These are phyloP conservation scores for Skeletonema grethae DNA, from an alignment of 108 stramenopile species.

Conservation along the genomic window DNA sequence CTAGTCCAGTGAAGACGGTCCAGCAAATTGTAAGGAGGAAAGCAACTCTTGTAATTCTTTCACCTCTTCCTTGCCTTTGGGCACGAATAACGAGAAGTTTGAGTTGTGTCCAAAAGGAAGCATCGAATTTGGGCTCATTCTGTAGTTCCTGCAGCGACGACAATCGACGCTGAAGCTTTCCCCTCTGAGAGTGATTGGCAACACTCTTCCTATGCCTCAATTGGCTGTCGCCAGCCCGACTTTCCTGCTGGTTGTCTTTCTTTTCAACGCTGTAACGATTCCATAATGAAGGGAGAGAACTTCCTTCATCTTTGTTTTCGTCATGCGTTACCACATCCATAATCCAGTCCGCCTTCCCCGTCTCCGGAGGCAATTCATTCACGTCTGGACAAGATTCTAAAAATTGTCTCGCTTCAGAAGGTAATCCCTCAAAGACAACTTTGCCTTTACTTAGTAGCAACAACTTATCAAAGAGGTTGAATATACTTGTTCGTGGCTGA, in stretches of 20 bases:
- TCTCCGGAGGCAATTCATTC: conserved; percentile 58
- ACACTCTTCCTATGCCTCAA: not conserved
- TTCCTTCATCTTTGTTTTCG: conserved; percentile 36
- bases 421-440: conserved; percentile 62
- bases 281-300: conserved; percentile 12
- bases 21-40: conserved; percentile 54
- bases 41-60: conserved; percentile 59
- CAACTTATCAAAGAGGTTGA: conserved; percentile 77
- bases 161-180: conserved; percentile 17
- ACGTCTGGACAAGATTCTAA: conserved; percentile 60
- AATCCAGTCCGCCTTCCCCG: conserved; percentile 85
- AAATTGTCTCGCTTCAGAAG: conserved; percentile 48
- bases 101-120: conserved; percentile 56
- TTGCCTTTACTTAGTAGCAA: conserved; percentile 75
- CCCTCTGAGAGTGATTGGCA: not conserved
- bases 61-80: conserved; percentile 70
- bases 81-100: conserved; percentile 55
- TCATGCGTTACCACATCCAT: conserved; percentile 75
- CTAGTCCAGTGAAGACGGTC: conserved; percentile 56
- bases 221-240: not conserved
- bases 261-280: conserved; percentile 11
- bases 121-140: conserved; percentile 53
- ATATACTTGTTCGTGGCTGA: conserved; percentile 88
- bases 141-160: conserved; percentile 56
- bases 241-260: conserved; percentile 7